These are phyloP conservation scores for Monosporascus sp. DNA, from an alignment of 2,329 filamentous ascomycete species.

Conservation along the genomic window DNA sequence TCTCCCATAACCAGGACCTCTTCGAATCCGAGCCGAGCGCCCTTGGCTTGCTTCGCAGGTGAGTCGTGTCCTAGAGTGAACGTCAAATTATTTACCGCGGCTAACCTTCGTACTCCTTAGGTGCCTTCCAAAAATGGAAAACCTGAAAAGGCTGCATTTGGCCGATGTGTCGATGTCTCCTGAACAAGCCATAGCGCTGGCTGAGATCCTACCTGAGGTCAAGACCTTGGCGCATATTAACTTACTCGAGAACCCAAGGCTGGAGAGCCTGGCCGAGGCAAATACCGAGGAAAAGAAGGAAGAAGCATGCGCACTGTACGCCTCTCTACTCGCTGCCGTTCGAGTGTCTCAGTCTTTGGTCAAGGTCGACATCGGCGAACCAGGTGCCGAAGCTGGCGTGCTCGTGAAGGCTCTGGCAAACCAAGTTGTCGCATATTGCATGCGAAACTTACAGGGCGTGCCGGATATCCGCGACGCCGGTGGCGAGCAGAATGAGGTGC, in stretches of 20 bases:
- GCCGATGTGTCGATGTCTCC: constrained; percentile 77
- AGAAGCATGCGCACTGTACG: constrained; percentile 89
- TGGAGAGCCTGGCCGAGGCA: constrained; percentile 66
- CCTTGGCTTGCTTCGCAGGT: constrained; percentile 69
- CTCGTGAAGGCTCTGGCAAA: constrained; percentile 88
- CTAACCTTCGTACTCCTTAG: constrained; percentile 30
- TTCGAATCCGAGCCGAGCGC: constrained; percentile 72
- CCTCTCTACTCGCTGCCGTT: constrained; percentile 82
- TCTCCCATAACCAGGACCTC: constrained; percentile 82
- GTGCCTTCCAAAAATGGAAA: constrained; percentile 72
- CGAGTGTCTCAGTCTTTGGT: constrained; percentile 79
- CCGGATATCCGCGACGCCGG: constrained; percentile 40
- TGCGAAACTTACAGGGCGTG: constrained; percentile 81
- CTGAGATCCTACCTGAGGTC: constrained; percentile 84
- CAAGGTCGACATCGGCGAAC: constrained; percentile 87
- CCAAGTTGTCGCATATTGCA: constrained; percentile 89
- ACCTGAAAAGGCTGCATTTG: constrained; percentile 80
- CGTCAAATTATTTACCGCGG: background rate
- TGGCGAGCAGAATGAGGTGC: constrained; percentile 25
- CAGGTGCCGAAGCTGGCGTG: constrained; percentile 74
- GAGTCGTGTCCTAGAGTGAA: constrained; percentile 18
- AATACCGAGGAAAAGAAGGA: constrained; percentile 77
- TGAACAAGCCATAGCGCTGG: constrained; percentile 84
- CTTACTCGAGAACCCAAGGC: constrained; percentile 72
- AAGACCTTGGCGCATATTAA: constrained; percentile 78